Evolutionary conservation across 1,139 yeast species (phyloP).

Genomic region (Geotrichum fermentans): DNA sequence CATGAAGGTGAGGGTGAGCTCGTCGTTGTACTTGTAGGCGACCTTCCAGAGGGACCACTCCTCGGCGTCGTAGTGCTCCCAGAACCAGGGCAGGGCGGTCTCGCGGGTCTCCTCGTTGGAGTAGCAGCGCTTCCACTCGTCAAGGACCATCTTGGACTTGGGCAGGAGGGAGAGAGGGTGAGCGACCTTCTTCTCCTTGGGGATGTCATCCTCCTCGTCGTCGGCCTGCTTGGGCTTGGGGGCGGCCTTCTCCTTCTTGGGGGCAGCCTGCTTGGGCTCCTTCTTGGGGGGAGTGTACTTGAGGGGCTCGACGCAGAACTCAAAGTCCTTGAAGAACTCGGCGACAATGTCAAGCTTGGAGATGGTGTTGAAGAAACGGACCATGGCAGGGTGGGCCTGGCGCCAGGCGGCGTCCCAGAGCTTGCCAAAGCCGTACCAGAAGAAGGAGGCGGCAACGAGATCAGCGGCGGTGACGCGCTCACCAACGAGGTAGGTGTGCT

Average conservation of each 20-base stretch:
- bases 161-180: constrained; percentile 90
- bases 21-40: constrained; percentile 96
- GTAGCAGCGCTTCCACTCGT: constrained; percentile 95
- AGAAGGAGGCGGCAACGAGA: constrained; percentile 55
- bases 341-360: constrained; percentile 52
- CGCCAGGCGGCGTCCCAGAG: constrained; percentile 78
- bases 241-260: constrained; percentile 55
- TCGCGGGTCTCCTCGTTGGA: constrained; percentile 97
- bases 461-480: constrained; percentile 88
- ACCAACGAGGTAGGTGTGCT: constrained; percentile 84
- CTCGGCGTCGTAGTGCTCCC: constrained; percentile 87
- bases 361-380: constrained; percentile 85
- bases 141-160: constrained; percentile 61
- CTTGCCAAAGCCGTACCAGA: constrained; percentile 60
- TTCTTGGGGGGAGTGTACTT: constrained; percentile 76
- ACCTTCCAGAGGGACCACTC: constrained; percentile 97
- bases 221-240: constrained; percentile 65
- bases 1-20: constrained; percentile 95
- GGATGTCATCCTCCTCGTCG: constrained; percentile 32
- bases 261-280: constrained; percentile 42
- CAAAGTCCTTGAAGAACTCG: constrained; percentile 42
- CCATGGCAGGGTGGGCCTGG: constrained; percentile 61
- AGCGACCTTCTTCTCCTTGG: constrained; percentile 55
- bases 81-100: constrained; percentile 95
- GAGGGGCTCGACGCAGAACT: constrained; percentile 58